Evolutionary conservation across 2,329 filamentous ascomycete species (phyloP).

Genomic region (Huntiella moniliformis): DNA sequence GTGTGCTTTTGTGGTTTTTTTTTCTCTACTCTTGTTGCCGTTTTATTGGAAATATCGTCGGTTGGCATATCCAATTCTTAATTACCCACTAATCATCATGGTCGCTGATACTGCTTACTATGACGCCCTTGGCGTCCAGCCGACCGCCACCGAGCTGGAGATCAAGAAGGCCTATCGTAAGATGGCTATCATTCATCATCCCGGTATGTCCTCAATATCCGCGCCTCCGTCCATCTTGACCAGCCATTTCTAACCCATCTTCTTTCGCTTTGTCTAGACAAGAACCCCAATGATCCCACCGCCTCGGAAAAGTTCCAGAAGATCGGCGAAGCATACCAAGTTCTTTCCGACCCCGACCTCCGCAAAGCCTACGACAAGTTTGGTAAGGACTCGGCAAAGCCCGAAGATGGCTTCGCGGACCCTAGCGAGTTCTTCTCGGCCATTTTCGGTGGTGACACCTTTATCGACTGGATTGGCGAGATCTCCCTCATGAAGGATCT

Average conservation of each 20-base stretch:
- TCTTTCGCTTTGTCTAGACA: slow-evolving; percentile 35
- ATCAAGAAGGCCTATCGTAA: slow-evolving; percentile 97
- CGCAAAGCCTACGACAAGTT: slow-evolving; percentile 90
- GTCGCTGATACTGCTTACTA: slow-evolving; percentile 81
- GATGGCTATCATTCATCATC: slow-evolving; percentile 82
- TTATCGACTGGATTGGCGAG: slow-evolving; percentile 91
- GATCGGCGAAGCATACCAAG: slow-evolving; percentile 56
- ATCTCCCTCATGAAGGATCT: slow-evolving; percentile 97
- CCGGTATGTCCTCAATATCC: slow-evolving; percentile 33
- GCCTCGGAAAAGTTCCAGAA: slow-evolving; percentile 89
- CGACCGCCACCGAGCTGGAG: slow-evolving; percentile 72
- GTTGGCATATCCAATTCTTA: not conserved
- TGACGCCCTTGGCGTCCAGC: slow-evolving; percentile 66
- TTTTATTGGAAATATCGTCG: not conserved
- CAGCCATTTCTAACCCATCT: slow-evolving; percentile 1
- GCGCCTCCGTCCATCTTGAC: not conserved
- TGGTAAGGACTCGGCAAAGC: slow-evolving; percentile 87
- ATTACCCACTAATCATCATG: slow-evolving; percentile 32
- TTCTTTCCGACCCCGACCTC: slow-evolving; percentile 73
- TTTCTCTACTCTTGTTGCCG: slow-evolving; percentile 1
- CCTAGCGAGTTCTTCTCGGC: slow-evolving; percentile 95
- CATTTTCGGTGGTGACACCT: slow-evolving; percentile 94
- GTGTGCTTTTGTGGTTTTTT: slow-evolving; percentile 9
- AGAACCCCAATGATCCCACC: slow-evolving; percentile 90
- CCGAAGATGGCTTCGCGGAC: slow-evolving; percentile 82